phyloP scores from a whole-genome alignment of 768 basidiomycete species.

The Boletus pseudopeckii region DNA sequence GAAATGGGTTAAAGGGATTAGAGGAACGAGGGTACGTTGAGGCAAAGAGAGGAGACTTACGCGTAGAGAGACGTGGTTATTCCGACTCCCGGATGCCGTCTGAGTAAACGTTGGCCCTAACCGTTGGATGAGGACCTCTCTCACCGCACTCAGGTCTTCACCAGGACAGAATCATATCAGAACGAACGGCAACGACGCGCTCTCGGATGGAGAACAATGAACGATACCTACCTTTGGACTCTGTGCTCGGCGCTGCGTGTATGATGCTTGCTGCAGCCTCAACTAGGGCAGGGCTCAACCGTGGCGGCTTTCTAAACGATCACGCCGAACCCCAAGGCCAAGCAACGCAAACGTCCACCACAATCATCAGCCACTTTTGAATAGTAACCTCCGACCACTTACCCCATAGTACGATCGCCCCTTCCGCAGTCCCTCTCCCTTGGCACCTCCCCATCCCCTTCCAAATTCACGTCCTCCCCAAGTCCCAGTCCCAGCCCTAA shows the following conservation, averaged over 20 bases:
- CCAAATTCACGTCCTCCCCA: neutral
- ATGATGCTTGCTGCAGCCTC: constrained; percentile 72
- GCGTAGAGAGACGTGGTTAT: constrained; percentile 52
- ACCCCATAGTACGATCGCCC: constrained; percentile 34
- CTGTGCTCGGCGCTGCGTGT: constrained; percentile 52
- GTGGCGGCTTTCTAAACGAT: constrained; percentile 28
- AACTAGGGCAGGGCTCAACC: constrained; percentile 47
- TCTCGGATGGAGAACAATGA: neutral
- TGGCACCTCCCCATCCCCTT: neutral
- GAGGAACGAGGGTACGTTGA: neutral
- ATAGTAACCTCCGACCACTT: neutral
- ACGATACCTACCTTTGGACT: constrained; percentile 50
- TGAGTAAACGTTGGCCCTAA: constrained; percentile 57
- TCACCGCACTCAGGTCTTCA: constrained; percentile 55
- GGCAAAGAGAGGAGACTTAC: constrained; percentile 28
- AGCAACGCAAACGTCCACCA: neutral
- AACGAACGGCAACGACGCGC: neutral
- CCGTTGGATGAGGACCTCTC: constrained; percentile 52
- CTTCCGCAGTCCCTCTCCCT: neutral
- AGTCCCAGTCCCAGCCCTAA: neutral
- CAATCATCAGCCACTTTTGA: constrained; percentile 2
- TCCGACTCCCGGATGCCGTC: constrained; percentile 48
- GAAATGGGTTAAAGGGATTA: neutral
- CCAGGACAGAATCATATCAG: neutral
- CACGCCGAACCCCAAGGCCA: neutral